Percentiles rank a stretch among this genome's conserved stretches.
These are phyloP conservation scores for Sporopachydermia lactativora DNA, from an alignment of 805 yeast genomes.

Conservation along the genomic window DNA sequence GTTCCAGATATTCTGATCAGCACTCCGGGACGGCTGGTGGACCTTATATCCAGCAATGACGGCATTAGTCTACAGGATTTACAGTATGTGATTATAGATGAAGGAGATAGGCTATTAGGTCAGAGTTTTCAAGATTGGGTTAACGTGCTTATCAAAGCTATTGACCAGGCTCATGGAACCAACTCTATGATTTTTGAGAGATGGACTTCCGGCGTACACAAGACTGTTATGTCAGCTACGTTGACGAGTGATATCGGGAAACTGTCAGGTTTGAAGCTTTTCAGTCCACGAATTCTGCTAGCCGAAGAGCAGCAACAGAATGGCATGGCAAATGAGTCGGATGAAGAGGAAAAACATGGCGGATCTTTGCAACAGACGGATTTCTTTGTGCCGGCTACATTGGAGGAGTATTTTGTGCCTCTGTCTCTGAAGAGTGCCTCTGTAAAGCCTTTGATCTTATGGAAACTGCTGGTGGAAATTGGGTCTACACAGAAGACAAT, in stretches of 20 bases:
- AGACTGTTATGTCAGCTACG: conserved; percentile 84
- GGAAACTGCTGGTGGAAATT: conserved; percentile 32
- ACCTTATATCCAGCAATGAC: conserved; percentile 33
- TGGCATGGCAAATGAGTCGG: background rate
- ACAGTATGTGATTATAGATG: conserved; percentile 58
- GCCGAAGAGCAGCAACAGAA: too few relatives aligned
- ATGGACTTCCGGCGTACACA: conserved; percentile 21
- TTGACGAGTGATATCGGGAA: conserved; percentile 87
- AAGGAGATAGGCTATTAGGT: conserved; percentile 69
- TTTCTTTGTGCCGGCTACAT: conserved; percentile 22
- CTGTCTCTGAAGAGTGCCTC: conserved; percentile 17
- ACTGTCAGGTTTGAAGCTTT: conserved; percentile 54
- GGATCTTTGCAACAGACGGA: conserved; percentile 14
- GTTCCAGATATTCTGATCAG: conserved; percentile 56
- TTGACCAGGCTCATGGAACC: conserved; percentile 7
- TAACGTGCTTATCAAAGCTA: conserved; percentile 23
- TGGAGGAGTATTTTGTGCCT: conserved; percentile 17
- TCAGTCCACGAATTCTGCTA: conserved; percentile 49
- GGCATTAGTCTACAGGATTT: conserved; percentile 36
- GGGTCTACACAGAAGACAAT: conserved; percentile 26
- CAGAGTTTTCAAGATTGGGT: conserved; percentile 95
- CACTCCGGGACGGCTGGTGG: conserved; percentile 79
- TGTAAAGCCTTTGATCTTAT: conserved; percentile 62
- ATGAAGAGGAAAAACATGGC: conserved; percentile 8
- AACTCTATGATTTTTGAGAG: background rate